Conservation (phyloP, 2,329 filamentous ascomycete species). For the Claviceps pazoutovae region DNA sequence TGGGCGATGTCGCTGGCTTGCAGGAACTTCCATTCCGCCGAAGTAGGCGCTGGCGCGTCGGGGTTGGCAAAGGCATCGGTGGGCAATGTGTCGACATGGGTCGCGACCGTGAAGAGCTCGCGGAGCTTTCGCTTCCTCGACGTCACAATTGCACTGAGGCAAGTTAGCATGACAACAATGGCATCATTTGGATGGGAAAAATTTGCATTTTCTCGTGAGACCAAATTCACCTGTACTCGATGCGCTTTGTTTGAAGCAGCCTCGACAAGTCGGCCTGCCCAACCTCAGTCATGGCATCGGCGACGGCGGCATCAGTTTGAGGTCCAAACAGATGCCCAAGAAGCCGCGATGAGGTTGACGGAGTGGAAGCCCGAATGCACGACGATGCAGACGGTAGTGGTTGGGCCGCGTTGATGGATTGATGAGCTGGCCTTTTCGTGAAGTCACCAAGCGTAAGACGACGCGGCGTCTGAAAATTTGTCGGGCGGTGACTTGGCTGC, state of each 20-base stretch:
- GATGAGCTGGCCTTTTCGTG: conserved; percentile 13
- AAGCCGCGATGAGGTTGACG: conserved; percentile 10
- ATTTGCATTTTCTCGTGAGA: conserved; percentile 30
- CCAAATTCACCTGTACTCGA: conserved; percentile 43
- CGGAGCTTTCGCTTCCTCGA: conserved; percentile 85
- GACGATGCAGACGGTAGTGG: conserved; percentile 18
- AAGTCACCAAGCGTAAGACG: conserved; percentile 15
- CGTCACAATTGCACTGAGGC: conserved; percentile 53
- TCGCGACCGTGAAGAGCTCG: conserved; percentile 71
- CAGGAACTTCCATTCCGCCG: conserved; percentile 41
- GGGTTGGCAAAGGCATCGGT: conserved; percentile 41
- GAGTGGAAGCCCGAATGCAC: conserved; percentile 16
- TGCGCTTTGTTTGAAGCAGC: conserved; percentile 51
- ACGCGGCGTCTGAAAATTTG: conserved; percentile 20
- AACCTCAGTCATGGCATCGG: conserved; percentile 60
- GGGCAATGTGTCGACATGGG: conserved; percentile 48
- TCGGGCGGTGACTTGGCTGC: conserved; percentile 10
- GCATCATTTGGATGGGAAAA: conserved; percentile 36
- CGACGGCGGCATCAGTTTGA: conserved; percentile 57
- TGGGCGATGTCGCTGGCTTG: conserved; percentile 43
- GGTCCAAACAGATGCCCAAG: conserved; percentile 41
- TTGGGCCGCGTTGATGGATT: conserved; percentile 18
- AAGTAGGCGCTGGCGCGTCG: conserved; percentile 39
- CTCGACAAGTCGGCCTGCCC: conserved; percentile 49
- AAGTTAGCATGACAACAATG: conserved; percentile 29